Evolutionary conservation across 2,329 filamentous ascomycete species (phyloP), one percentile per base, ranked within the genome.

Genomic region (Talaromyces sp.): DNA sequence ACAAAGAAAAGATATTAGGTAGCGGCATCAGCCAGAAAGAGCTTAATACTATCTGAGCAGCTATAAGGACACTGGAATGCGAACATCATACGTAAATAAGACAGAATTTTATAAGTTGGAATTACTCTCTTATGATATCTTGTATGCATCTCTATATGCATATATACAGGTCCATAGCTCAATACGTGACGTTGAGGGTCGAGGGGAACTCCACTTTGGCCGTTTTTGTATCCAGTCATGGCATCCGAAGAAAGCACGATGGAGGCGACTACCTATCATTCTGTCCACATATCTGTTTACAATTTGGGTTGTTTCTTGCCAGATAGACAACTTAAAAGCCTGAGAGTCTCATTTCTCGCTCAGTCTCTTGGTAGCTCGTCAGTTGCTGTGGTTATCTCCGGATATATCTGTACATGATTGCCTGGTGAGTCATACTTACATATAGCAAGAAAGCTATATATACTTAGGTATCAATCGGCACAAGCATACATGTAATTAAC

Each of bases 151-250:
- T 37, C 1, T 37, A 37, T 37, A 19, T 2, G 22, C 13, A 19
- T 19, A 19, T 45, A 45, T 19, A 19, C 41, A 45, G 1, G 27
- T 31, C 27, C 7, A 31, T 6, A 6, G 15, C 41, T 35, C 33
- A 35, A 8, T 13, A 37, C 35, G 35, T 50, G 47, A 43, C 19
- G 41, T 31, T 31, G 27, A 31, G 41, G 6, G 41, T n/a, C 41
- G 41, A 43, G 17, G 47, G 47, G 22, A 15, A 39, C 52, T 56
- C 52, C 52, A 56, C 52, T 56, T 37, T 25, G 33, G 22, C 33
- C 33, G 5, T n/a, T 39, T 56, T n/a, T 33, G 49, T 52, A 52
- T 56, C 52, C 52, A 56, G 52, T 56, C 52, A 56, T 56, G 31
- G 11, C n/a, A 56, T 56, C 33, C 50, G 33, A 22, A 22, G 52